Evolutionary conservation across 495 filamentous ascomycete species (phyloP).

Genomic region (Trichoderma orchidacearum): DNA sequence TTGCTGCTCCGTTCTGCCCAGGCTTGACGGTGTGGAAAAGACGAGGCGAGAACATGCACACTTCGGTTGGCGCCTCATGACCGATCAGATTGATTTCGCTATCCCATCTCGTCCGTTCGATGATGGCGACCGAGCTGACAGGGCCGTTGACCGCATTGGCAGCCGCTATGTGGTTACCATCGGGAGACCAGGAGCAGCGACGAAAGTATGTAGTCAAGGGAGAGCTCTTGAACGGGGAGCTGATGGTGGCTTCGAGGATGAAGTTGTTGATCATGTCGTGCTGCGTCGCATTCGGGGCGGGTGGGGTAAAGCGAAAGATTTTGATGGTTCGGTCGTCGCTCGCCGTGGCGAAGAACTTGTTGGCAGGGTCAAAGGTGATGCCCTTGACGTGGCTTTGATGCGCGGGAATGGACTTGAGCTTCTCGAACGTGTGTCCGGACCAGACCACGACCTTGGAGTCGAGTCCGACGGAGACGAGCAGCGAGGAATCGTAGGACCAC

Average conservation of each 20-base stretch:
- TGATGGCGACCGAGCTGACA: slow-evolving; percentile 91
- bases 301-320: slow-evolving; percentile 87
- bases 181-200: slow-evolving; percentile 91
- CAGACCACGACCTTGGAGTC: slow-evolving; percentile 98
- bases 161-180: slow-evolving; percentile 93
- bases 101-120: slow-evolving; percentile 85
- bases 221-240: slow-evolving; percentile 68
- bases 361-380: slow-evolving; percentile 94
- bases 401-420: slow-evolving; percentile 77
- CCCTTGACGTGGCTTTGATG: slow-evolving; percentile 98
- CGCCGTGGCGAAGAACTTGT: slow-evolving; percentile 97
- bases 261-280: slow-evolving; percentile 96
- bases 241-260: slow-evolving; percentile 75
- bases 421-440: slow-evolving; percentile 96
- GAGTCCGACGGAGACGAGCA: slow-evolving; percentile 88
- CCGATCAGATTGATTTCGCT: slow-evolving; percentile 95
- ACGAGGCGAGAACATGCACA: slow-evolving; percentile 90
- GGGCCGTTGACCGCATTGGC: slow-evolving; percentile 95
- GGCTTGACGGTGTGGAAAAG: slow-evolving; percentile 66
- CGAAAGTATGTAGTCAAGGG: slow-evolving; percentile 96
- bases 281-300: slow-evolving; percentile 78
- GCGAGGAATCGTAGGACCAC: slow-evolving; percentile 92
- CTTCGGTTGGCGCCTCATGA: slow-evolving; percentile 92
- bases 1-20: slow-evolving; percentile 16
- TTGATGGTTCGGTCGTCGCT: slow-evolving; percentile 96